A percentile compares a stretch with the other conserved stretches of the same genome.
phyloP scores from a whole-genome alignment of 768 basidiomycete genomes.

The Tylopilus cervinicoccineus region DNA sequence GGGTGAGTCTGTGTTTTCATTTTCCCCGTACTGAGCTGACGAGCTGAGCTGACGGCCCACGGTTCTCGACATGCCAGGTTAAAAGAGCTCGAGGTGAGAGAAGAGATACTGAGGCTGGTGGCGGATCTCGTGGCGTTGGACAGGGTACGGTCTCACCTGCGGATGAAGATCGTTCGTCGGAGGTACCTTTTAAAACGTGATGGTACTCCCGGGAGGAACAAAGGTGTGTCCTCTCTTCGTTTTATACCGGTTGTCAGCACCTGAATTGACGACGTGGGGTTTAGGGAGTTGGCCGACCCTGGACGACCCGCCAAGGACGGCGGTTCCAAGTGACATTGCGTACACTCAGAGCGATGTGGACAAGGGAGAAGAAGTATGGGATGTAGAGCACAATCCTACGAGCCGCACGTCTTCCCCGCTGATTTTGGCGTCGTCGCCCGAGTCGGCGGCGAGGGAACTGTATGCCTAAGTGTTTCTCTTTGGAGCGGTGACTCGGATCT shows the following conservation, averaged over 20 bases:
- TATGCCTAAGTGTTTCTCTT: background rate
- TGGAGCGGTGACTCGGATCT: background rate
- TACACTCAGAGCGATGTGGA: slow-evolving; percentile 25
- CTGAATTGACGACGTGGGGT: background rate
- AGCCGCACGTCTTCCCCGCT: background rate
- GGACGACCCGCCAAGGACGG: slow-evolving; percentile 25
- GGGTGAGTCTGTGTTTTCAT: slow-evolving; percentile 43
- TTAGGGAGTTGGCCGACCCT: slow-evolving; percentile 69
- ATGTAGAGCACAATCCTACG: background rate
- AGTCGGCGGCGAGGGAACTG: background rate
- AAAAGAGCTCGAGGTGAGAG: slow-evolving; percentile 73
- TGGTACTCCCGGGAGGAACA: slow-evolving; percentile 30
- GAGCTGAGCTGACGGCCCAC: background rate
- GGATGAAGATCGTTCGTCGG: slow-evolving; percentile 66
- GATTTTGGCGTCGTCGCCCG: background rate
- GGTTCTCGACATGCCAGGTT: slow-evolving; percentile 42
- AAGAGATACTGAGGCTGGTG: slow-evolving; percentile 74
- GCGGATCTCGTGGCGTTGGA: slow-evolving; percentile 83
- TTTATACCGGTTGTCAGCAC: background rate
- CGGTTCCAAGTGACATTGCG: slow-evolving; percentile 52
- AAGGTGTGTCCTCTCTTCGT: background rate
- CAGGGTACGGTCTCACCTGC: slow-evolving; percentile 72
- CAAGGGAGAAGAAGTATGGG: background rate
- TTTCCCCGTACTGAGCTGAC: background rate
- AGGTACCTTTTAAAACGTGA: slow-evolving; percentile 53